phyloP scores from a whole-genome alignment of 2,329 filamentous ascomycete species.

The Chaetomium sp. region DNA sequence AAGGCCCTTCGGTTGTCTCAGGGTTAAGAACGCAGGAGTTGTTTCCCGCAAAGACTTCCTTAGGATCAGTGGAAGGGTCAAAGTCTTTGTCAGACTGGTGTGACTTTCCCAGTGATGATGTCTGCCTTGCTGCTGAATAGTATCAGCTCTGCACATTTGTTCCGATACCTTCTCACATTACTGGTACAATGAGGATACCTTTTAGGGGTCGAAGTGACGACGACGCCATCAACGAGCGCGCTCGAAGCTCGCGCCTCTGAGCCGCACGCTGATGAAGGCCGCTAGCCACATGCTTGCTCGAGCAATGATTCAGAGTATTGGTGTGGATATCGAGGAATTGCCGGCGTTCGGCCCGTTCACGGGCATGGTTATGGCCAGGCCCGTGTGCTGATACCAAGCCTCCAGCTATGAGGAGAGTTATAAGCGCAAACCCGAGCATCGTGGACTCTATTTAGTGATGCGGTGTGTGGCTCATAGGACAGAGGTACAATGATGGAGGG shows the following conservation, averaged over 20 bases:
- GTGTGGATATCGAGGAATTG: constrained; percentile 17
- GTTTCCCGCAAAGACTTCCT: constrained; percentile 1
- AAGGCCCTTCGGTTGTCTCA: constrained; percentile 10
- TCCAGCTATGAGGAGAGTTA: background rate
- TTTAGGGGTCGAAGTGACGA: background rate
- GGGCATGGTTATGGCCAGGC: background rate
- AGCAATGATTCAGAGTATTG: constrained; percentile 2
- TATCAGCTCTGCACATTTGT: background rate
- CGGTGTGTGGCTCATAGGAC: background rate
- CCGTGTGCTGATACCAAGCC: constrained; percentile 4
- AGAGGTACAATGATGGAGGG: background rate
- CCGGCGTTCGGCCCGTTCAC: constrained; percentile 1
- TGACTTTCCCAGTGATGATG: background rate
- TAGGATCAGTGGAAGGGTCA: constrained; percentile 1
- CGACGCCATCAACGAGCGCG: constrained; percentile 1
- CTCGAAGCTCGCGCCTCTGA: constrained; percentile 7
- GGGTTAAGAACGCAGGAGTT: constrained; percentile 12
- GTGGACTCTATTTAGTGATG: background rate
- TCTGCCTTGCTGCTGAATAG: background rate
- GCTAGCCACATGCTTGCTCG: background rate
- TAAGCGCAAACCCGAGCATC: background rate
- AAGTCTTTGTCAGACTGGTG: constrained; percentile 4
- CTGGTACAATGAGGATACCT: background rate
- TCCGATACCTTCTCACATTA: background rate
- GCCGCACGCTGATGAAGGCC: constrained; percentile 7